These are phyloP conservation scores for Sporothrix dimorphospora DNA, from an alignment of 2,329 filamentous ascomycete genomes.

Conservation along the genomic window DNA sequence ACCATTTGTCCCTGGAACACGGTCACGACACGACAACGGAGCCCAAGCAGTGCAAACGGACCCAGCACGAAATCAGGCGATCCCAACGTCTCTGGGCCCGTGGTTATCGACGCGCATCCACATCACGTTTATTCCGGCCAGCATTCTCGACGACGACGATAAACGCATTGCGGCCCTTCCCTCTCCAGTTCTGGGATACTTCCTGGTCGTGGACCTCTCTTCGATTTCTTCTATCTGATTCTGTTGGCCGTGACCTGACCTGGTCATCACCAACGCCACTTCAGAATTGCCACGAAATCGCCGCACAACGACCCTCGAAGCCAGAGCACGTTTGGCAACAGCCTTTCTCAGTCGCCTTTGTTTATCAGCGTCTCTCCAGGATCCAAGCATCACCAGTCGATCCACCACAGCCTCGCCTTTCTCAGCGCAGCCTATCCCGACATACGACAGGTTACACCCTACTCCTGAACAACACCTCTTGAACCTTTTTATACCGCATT, in stretches of 20 bases:
- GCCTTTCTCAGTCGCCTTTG: neutral
- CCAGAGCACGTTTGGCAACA: neutral
- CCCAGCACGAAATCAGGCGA: neutral
- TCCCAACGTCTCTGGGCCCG: neutral
- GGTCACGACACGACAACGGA: neutral
- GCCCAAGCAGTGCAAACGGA: neutral
- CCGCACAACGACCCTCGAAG: neutral
- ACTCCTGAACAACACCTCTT: neutral
- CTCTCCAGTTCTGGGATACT: neutral
- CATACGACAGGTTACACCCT: neutral
- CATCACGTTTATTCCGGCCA: neutral
- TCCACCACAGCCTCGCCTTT: neutral
- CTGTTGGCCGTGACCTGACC: neutral
- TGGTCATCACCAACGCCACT: conserved; percentile 21
- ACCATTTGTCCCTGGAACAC: neutral
- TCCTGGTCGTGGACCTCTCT: neutral
- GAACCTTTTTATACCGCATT: neutral
- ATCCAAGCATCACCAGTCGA: neutral
- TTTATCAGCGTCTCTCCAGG: neutral
- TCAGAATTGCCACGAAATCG: conserved; percentile 6
- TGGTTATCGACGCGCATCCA: conserved; percentile 2
- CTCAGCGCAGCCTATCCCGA: neutral
- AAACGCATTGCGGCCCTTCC: neutral
- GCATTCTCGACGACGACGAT: neutral
- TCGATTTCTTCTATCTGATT: neutral